A percentile compares a stretch with the other conserved stretches of the same genome.
phyloP scores from a whole-genome alignment of 2,329 filamentous ascomycete genomes.

The Colletotrichum filicis region DNA sequence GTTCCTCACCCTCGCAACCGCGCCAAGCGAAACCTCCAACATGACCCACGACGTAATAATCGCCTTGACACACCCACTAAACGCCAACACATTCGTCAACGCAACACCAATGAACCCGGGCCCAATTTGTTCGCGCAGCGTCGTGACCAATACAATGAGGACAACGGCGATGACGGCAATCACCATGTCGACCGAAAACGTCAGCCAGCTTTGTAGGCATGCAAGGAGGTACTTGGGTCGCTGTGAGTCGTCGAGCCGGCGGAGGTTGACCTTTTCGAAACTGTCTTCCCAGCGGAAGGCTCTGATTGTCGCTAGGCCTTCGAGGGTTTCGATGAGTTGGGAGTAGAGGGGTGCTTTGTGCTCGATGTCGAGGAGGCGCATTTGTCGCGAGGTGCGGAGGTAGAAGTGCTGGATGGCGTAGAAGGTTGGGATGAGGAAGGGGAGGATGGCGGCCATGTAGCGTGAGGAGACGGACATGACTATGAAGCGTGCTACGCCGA shows the following conservation, averaged over 20 bases:
- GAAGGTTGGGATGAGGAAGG: slow-evolving; percentile 41
- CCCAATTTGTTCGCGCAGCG: slow-evolving; percentile 20
- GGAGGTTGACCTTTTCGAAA: slow-evolving; percentile 51
- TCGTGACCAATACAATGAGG: slow-evolving; percentile 55
- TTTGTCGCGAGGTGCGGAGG: slow-evolving; percentile 50
- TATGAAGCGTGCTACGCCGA: slow-evolving; percentile 28
- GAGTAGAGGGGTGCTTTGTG: slow-evolving; percentile 48
- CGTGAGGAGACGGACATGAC: slow-evolving; percentile 42
- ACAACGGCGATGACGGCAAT: slow-evolving; percentile 55
- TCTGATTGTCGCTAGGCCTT: slow-evolving; percentile 58
- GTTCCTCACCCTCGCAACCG: slow-evolving; percentile 29
- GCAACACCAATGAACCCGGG: slow-evolving; percentile 29
- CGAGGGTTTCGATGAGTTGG: slow-evolving; percentile 54
- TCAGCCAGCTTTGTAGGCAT: slow-evolving; percentile 63
- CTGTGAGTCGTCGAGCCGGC: slow-evolving; percentile 59
- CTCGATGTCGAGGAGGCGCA: slow-evolving; percentile 50
- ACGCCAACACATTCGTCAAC: slow-evolving; percentile 18
- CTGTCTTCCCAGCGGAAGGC: slow-evolving; percentile 59
- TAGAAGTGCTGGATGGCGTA: slow-evolving; percentile 46
- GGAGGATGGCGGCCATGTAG: slow-evolving; percentile 46
- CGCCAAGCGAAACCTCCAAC: slow-evolving; percentile 30
- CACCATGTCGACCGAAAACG: slow-evolving; percentile 58
- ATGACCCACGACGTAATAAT: slow-evolving; percentile 31
- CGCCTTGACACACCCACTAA: slow-evolving; percentile 20
- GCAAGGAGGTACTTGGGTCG: slow-evolving; percentile 62